A percentile compares a stretch with the other conserved stretches of the same genome.
Evolutionary conservation across 192 early-diverging fungal genomes (phyloP).

Genomic region (Funneliformis geosporum): DNA sequence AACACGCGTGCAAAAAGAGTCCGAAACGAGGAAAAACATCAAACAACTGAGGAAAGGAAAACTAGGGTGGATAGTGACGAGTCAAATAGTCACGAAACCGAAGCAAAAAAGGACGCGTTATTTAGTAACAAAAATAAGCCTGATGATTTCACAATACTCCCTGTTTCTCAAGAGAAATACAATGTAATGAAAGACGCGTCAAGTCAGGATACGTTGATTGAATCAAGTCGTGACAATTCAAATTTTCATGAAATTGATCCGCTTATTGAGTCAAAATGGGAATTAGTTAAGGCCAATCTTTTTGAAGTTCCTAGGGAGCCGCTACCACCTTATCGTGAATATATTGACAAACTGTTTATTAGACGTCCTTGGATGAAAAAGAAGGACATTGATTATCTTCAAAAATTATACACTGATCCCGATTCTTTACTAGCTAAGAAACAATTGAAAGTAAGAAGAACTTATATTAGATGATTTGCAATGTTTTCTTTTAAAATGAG

Average conservation of each 20-base stretch:
- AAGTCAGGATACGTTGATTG: too few relatives aligned
- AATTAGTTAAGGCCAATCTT: neutral
- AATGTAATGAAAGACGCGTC: too few relatives aligned
- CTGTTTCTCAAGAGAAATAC: too few relatives aligned
- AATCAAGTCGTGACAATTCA: neutral
- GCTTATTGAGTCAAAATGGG: slow-evolving; percentile 1
- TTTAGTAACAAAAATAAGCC: too few relatives aligned
- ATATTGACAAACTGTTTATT: neutral
- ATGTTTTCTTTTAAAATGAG: too few relatives aligned
- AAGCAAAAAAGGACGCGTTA: neutral
- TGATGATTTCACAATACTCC: too few relatives aligned
- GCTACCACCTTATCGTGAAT: neutral
- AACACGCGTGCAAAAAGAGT: neutral
- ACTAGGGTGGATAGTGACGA: neutral
- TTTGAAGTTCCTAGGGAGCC: slow-evolving; percentile 15
- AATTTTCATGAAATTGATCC: neutral
- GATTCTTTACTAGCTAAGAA: neutral
- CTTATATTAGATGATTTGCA: too few relatives aligned
- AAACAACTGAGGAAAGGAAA: neutral
- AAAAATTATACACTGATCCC: neutral
- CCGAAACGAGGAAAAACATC: neutral
- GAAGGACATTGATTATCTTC: slow-evolving; percentile 9
- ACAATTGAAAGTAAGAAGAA: neutral
- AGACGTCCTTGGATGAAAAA: slow-evolving; percentile 23
- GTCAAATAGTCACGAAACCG: neutral